Base-by-base conservation (phyloP, 2,329 filamentous ascomycete species). In the Verticillium alfalfae region DNA sequence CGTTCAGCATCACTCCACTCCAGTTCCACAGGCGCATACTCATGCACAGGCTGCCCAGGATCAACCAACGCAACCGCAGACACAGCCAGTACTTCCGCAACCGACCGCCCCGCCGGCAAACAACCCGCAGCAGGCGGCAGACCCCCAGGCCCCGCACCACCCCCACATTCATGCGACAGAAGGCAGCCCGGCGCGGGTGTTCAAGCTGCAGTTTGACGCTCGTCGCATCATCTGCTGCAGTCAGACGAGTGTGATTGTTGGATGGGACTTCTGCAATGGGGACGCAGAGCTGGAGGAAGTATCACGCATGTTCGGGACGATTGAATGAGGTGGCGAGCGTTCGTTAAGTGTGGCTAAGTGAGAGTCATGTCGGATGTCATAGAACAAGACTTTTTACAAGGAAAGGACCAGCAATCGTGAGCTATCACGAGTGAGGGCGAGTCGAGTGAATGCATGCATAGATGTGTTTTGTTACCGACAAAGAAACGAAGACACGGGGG, bases 201-300 rank as follows among this genome's bases (percentile, higher is more conserved):
- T 98, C 81, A 99, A 99, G 76, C 81, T 98, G 39, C 95, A 99
- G 73, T 99, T 97, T 68, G 95, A 99, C 72, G 91, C 93, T 1
- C 85, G 93, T 26, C 88, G 93, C 68, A 96, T 99, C 67, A 90
- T 99, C 60, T 97, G 93, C 78, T 97, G 94, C 72, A 95, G 91
- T 66, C 93, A 98, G 73, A 92, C 95, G 61, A 88, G 88, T 45
- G 87, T 90, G 16, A 98, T 99, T 70, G 92, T 98, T 0, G 95
- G 93, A 0, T 99, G 95, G 95, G 95, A 99, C 74, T 99, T 98
- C 81, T 95, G 93, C 63, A 92, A 93, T 67, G 89, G 87, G 5
- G 93, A 99, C 66, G 76, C 84, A 61, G 90, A 96, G 67, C 84
- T 97, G 60, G 86, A 92, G 61, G 88, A 91, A 71, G 91, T 89